Conservation (phyloP, 1,139 yeast genomes). For the Sugiyamaella japonica region DNA sequence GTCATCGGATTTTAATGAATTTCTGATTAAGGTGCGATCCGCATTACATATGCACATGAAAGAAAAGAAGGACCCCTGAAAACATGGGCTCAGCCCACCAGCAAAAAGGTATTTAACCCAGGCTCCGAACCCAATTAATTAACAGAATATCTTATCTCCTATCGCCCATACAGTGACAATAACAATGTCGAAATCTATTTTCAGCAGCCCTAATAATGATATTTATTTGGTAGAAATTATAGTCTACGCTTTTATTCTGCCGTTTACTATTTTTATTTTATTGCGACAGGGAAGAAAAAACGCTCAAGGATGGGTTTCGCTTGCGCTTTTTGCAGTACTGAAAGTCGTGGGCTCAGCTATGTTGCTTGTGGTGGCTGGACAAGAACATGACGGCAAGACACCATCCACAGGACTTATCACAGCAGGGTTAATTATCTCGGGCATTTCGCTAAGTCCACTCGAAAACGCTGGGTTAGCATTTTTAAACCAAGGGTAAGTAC, state of each 20-base stretch:
- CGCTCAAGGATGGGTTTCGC: constrained; percentile 19
- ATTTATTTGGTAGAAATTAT: constrained; percentile 19
- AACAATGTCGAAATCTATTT: constrained; percentile 10
- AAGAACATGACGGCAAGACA: constrained; percentile 11
- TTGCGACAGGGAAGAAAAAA: constrained; percentile 12
- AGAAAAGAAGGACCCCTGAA: neutral
- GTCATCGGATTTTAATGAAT: constrained; percentile 6
- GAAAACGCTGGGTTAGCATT: constrained; percentile 21
- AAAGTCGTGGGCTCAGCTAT: constrained; percentile 21
- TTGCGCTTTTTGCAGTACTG: constrained; percentile 14
- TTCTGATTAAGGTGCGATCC: neutral
- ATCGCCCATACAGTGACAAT: neutral
- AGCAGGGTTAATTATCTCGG: constrained; percentile 20
- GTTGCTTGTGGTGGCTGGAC: constrained; percentile 15
- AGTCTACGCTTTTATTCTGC: constrained; percentile 12
- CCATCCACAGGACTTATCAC: constrained; percentile 20
- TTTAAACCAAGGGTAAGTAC: constrained; percentile 15
- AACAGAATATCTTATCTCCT: neutral
- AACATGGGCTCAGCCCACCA: neutral
- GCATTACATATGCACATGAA: neutral
- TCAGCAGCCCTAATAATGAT: constrained; percentile 15
- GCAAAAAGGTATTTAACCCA: neutral
- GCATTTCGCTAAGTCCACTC: constrained; percentile 25
- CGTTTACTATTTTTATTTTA: constrained; percentile 7
- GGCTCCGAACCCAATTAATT: neutral